Evolutionary conservation across 805 yeast genomes (phyloP), one percentile per base, ranked within the genome.

Genomic region (Middelhovenomyces tepae): DNA sequence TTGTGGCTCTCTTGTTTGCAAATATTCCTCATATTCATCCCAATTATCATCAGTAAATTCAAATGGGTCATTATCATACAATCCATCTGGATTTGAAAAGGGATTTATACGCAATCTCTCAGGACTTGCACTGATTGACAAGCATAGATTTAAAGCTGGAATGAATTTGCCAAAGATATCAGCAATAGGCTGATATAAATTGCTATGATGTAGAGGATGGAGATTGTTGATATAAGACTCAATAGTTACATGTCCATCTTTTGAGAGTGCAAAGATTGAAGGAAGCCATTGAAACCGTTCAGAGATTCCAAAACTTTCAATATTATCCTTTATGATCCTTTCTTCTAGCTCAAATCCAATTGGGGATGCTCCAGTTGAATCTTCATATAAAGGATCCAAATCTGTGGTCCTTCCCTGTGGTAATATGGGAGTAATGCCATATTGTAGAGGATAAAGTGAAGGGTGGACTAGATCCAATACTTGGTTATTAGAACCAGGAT

Each of bases 391-490:
- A 5, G 29, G 29, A 14, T 18, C 29, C 24, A 16, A 16, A 4
- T 22, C 22, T 5, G 25, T 16, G 16, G 19, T 9, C 6, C 20
- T 28, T 14, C 20, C 36, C 11, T 17, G 27, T 10, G 25, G 20
- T 16, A 34, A 18, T 14, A 53, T 38, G 6, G 53, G 51, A 4
- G 62, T 54, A 11, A 7, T 38, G 7, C 17, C 11, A 33, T 60
- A 61, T 25, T 43, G 54, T 18, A 54, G 40, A 5, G 64, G 62
- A 28, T 48, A 63, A 26, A 64, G 48, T 11, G 66, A 61, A 16
- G 69, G 68, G 34, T 64, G 68, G 8, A 57, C 65, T 15, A 64
- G 47, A 38, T 62, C 62, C 14, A 60, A 39, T 2, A 62, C 66
- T 40, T 57, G 54, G 10, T 58, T 45, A 28, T 61, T 42, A 7